phyloP scores from a whole-genome alignment of 1,139 yeast genomes.

The Lodderomyces orthopsilosis region DNA sequence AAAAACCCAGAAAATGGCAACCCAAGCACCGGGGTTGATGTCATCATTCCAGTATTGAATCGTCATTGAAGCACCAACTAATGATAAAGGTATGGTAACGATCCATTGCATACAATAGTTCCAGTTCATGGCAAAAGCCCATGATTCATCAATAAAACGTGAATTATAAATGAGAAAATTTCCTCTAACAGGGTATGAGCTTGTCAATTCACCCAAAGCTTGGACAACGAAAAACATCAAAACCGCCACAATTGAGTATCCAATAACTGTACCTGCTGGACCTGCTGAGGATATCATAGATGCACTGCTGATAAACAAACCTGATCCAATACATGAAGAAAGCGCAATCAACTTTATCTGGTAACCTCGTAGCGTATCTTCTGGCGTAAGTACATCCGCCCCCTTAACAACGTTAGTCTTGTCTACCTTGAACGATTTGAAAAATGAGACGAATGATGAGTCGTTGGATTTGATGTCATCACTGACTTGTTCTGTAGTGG shows the following conservation, averaged over 20 bases:
- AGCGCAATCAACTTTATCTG: conserved; percentile 66
- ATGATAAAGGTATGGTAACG: conserved; percentile 31
- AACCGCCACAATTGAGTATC: conserved; percentile 34
- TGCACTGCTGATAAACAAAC: conserved; percentile 34
- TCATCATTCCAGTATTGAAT: conserved; percentile 38
- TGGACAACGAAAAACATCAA: conserved; percentile 35
- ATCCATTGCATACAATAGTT: conserved; percentile 43
- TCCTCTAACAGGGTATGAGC: conserved; percentile 42
- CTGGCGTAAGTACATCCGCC: conserved; percentile 14
- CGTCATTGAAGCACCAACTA: conserved; percentile 42
- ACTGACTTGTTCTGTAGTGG: conserved; percentile 4
- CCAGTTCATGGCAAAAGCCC: conserved; percentile 46
- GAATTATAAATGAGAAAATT: conserved; percentile 39
- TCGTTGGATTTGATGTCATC: background rate
- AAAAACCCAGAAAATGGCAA: conserved; percentile 34
- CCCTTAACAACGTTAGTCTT: conserved; percentile 8
- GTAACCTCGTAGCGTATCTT: conserved; percentile 25
- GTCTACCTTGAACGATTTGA: conserved; percentile 12
- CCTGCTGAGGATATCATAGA: conserved; percentile 53
- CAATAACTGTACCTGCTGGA: conserved; percentile 63
- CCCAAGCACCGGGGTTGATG: conserved; percentile 40
- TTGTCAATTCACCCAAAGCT: conserved; percentile 41
- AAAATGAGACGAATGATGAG: conserved; percentile 6
- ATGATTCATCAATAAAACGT: conserved; percentile 39
- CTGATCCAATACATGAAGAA: conserved; percentile 78